Evolutionary conservation across 164 flowering plant species (phyloP), one percentile per base, ranked within the genome.

Genomic region (Warburgia ugandensis): DNA sequence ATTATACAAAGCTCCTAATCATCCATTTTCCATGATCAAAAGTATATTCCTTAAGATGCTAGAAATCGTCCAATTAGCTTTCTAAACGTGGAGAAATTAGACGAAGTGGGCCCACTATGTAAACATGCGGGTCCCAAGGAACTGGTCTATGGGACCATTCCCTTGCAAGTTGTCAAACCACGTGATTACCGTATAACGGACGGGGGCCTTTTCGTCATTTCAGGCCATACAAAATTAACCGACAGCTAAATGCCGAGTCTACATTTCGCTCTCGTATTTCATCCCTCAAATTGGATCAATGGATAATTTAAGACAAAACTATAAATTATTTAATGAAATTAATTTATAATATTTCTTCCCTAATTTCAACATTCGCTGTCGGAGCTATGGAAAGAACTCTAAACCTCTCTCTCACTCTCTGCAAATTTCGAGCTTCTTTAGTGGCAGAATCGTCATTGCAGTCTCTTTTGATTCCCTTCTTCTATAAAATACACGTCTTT

Each of bases 391-490:
- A 3, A 19, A 20, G 3, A 20, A 16, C 20, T 3, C 20, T 6
- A 2, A 10, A 41, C 10, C 6, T 9, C 20, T 13, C 28, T 45
- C 35, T n/a, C n/a, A n/a, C n/a, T n/a, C n/a, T n/a, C n/a, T n/a
- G n/a, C n/a, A n/a, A n/a, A n/a, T n/a, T n/a, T n/a, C n/a, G n/a
- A n/a, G 50, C 55, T 2, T 6, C 16, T 13, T 26, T 26, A 38
- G 45, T 38, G 55, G 55, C 27, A 39, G 33, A 37, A 22, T 16
- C 32, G 55, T 51, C n/a, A 51, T 7, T 51, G 8, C 45, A 16
- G 21, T 20, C 22, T 9, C 3, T n/a, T n/a, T n/a, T n/a, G 25
- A 5, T 16, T 22, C 22, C 13, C 25, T 20, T 1, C 45, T 6
- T 42, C 45, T 42, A 16, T 20, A 42, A 42, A 16, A 16, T 16